Evolutionary conservation across 768 basidiomycete species (phyloP), one percentile per base, ranked within the genome.

Genomic region (Leccinum variicolor): DNA sequence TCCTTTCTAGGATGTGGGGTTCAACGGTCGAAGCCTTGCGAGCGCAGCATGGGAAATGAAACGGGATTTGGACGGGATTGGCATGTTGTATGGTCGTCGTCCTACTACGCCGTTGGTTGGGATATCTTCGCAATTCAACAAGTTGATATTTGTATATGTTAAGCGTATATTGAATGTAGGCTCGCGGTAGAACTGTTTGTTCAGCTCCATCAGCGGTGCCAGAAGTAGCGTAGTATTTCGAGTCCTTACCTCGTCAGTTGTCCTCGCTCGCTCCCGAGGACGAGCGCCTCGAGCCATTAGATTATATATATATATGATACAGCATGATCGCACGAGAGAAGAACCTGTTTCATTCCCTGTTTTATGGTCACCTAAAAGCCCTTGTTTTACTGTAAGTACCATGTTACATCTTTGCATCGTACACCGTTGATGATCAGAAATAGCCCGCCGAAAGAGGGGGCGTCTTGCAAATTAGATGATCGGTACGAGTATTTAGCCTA

Each of bases 1-100:
- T 17, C 29, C 9, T 23, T 11, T 39, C 29, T 39, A 69, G 67
- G 36, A 23, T 15, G 10, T 57, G 15, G 15, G 67, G 67, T 50
- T 65, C 54, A 9, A 67, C 62, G 1, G 2, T 58, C 1, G 60
- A 54, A 28, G 61, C 25, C 8, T 52, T 60, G 50, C 57, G 52
- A 15, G 57, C 41, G 17, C 50, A 54, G 34, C 13, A 49, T 19
- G 39, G 19, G 3, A 3, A 19, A 50, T 66, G 21, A 50, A 15
- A 19, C 15, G 34, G 1, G 19, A 23, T 7, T 29, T 31, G 4
- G 39, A n/a, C 3, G 26, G 11, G 11, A 14, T 28, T 36, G n/a
- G 29, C 2, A 19, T 23, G 39, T 23, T 25, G 45, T 41, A 47
- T 14, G 10, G 33, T 41, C 6, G 19, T 5, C 17, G 29, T 31